A percentile compares a stretch with the other conserved stretches of the same genome.
Conservation (phyloP, 2,329 filamentous ascomycete genomes). For the Zalaria sp. region DNA sequence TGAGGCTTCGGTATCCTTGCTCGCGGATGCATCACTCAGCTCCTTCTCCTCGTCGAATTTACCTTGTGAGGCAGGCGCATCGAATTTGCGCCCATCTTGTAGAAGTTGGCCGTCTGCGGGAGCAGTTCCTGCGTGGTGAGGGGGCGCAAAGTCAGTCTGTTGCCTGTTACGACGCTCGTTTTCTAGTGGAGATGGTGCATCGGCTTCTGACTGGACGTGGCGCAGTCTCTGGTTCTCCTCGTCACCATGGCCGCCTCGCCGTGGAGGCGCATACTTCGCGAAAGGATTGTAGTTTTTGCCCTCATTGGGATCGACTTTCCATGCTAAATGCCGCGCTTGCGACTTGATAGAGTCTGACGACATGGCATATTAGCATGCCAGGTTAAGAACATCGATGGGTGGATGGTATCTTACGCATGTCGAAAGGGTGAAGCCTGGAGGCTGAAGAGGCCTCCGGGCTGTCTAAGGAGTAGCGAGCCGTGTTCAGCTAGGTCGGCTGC, state of each 20-base stretch:
- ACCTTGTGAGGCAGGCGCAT: slow-evolving; percentile 1
- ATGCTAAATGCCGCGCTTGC: slow-evolving; percentile 7
- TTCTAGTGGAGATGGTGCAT: slow-evolving; percentile 2
- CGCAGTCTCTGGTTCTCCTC: slow-evolving; percentile 4
- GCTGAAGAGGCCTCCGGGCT: no score
- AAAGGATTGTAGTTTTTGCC: slow-evolving; percentile 8
- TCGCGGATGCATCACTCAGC: neutral
- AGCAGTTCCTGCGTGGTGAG: slow-evolving; percentile 6
- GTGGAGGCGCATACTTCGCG: slow-evolving; percentile 3
- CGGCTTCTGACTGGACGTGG: slow-evolving; percentile 4
- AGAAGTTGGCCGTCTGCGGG: neutral
- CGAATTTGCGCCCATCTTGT: neutral
- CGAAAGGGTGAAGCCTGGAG: no score
- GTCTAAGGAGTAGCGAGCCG: no score
- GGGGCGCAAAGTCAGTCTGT: slow-evolving; percentile 4
- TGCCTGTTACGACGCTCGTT: slow-evolving; percentile 1
- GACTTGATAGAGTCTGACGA: slow-evolving; percentile 30
- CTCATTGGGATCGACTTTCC: slow-evolving; percentile 6
- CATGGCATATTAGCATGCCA: no score
- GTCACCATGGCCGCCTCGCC: slow-evolving; percentile 2
- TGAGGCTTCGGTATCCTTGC: slow-evolving; percentile 1
- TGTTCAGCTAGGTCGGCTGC: no score
- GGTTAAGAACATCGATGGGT: no score
- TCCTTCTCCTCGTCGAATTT: slow-evolving; percentile 1
- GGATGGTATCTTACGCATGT: no score